Percentiles rank a stretch among this genome's conserved stretches.
Evolutionary conservation across 768 basidiomycete species (phyloP).

Genomic region (Hypsizygus marmoreus): DNA sequence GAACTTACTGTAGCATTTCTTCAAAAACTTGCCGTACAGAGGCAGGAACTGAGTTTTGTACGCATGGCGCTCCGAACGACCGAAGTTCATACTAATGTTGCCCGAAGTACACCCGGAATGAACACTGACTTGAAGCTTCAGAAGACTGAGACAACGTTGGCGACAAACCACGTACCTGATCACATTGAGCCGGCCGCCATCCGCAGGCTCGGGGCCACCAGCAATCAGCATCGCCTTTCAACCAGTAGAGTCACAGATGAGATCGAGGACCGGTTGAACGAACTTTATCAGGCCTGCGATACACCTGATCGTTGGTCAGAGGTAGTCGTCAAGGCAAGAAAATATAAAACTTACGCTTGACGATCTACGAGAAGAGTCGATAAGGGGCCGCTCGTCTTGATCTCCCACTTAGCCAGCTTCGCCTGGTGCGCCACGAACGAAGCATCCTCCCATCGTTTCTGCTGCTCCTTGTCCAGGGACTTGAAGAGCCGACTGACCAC

Average conservation of each 20-base stretch:
- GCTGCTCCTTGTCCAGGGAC: too few relatives aligned
- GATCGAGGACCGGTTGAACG: slow-evolving; percentile 10
- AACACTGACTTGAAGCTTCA: slow-evolving; percentile 6
- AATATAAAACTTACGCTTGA: too few relatives aligned
- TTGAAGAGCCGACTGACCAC: too few relatives aligned
- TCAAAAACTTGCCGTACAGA: too few relatives aligned
- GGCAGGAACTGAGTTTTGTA: slow-evolving; percentile 14
- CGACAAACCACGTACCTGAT: slow-evolving; percentile 10
- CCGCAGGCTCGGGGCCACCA: slow-evolving; percentile 16
- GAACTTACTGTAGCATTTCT: too few relatives aligned
- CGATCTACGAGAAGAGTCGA: too few relatives aligned
- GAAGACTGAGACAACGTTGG: background rate
- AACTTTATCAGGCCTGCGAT: background rate
- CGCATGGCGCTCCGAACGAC: slow-evolving; percentile 1
- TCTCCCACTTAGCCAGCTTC: too few relatives aligned
- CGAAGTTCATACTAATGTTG: slow-evolving; percentile 16
- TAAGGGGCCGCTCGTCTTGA: too few relatives aligned
- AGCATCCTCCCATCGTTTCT: too few relatives aligned
- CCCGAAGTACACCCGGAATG: slow-evolving; percentile 15
- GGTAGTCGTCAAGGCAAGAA: too few relatives aligned
- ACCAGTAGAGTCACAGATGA: slow-evolving; percentile 9
- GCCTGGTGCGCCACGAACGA: too few relatives aligned
- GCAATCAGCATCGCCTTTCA: slow-evolving; percentile 10
- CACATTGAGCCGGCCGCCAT: slow-evolving; percentile 9
- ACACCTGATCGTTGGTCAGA: background rate